Evolutionary conservation across 345 rosid genomes (phyloP), one percentile per base, ranked within the genome.

Genomic region (Turnera subulata): DNA sequence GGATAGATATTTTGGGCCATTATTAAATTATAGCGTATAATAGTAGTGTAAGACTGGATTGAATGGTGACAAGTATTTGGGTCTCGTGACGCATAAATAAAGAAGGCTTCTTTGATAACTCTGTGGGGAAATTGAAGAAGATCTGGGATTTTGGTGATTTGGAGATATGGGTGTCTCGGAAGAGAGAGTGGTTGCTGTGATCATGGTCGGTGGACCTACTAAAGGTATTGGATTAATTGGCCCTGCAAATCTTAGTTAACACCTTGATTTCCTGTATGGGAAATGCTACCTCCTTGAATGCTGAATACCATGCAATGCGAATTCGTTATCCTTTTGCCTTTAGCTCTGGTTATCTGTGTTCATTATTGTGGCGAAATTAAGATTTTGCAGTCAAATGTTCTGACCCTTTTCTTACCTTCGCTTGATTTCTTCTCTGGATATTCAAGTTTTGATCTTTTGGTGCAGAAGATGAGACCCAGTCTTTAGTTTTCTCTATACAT

Each of bases 121-220:
- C 32, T n/a, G 40, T 55, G 16, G 40, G 66, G n/a, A n/a, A 43
- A 29, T 68, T 61, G 32, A 55, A 68, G 84, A 78, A n/a, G n/a
- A n/a, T 80, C 84, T 79, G 81, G 66, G 64, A 57, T 64, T 66
- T 16, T 46, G 53, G 53, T 71, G 59, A 43, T 59, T 26, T 38
- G n/a, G n/a, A n/a, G 60, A 63, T 60, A 85, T 88, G 96, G 84
- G 80, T 46, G 71, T 82, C 72, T 74, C 88, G 6, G 93, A 80
- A 29, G 96, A 81, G 77, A 86, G 75, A 64, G 87, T 84, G 51
- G 91, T 92, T 50, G 98, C 98, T 72, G 93, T 92, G 58, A 92
- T 89, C 79, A 86, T 92, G 96, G 98, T 92, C 65, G 96, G 96
- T 61, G 98, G 98, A 32, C 98, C 98, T 11, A 92, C 98, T 56